A percentile compares a stretch with the other conserved stretches of the same genome.
These are phyloP conservation scores for Fraxinus anomala DNA, from an alignment of 257 asterid species.

Conservation along the genomic window DNA sequence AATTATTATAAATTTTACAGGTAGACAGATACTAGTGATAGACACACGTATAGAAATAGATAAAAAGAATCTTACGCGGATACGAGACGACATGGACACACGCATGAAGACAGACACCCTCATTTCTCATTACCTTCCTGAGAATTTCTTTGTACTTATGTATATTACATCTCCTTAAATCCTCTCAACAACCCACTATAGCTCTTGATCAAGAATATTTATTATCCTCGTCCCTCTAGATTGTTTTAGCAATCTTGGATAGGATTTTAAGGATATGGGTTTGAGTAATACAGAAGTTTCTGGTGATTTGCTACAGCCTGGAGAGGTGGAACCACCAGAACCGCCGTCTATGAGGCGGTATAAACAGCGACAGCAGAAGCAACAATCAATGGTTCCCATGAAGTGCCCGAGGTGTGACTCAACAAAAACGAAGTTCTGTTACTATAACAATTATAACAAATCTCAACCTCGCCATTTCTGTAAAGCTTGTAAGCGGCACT, in stretches of 20 bases:
- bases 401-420: slow-evolving; percentile 39
- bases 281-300: slow-evolving; percentile 35
- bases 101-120: slow-evolving; percentile 9
- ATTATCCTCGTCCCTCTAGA: slow-evolving; percentile 25
- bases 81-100: background rate
- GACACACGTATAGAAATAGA: slow-evolving; percentile 18
- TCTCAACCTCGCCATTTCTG: slow-evolving; percentile 38
- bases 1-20: slow-evolving; percentile 44
- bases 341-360: slow-evolving; percentile 16
- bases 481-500: slow-evolving; percentile 36
- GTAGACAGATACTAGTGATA: slow-evolving; percentile 38
- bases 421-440: slow-evolving; percentile 30
- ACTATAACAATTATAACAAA: slow-evolving; percentile 37
- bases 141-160: slow-evolving; percentile 22
- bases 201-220: slow-evolving; percentile 19
- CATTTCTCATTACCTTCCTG: slow-evolving; percentile 51
- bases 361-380: slow-evolving; percentile 12
- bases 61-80: slow-evolving; percentile 24
- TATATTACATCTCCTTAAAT: slow-evolving; percentile 13
- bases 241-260: background rate
- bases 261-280: slow-evolving; percentile 35
- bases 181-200: slow-evolving; percentile 14
- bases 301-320: slow-evolving; percentile 20
- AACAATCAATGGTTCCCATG: slow-evolving; percentile 5
- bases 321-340: slow-evolving; percentile 25